A percentile compares a stretch with the other conserved stretches of the same genome.
Conservation (phyloP, 441 rosid genomes). For the Brassica balearica region DNA sequence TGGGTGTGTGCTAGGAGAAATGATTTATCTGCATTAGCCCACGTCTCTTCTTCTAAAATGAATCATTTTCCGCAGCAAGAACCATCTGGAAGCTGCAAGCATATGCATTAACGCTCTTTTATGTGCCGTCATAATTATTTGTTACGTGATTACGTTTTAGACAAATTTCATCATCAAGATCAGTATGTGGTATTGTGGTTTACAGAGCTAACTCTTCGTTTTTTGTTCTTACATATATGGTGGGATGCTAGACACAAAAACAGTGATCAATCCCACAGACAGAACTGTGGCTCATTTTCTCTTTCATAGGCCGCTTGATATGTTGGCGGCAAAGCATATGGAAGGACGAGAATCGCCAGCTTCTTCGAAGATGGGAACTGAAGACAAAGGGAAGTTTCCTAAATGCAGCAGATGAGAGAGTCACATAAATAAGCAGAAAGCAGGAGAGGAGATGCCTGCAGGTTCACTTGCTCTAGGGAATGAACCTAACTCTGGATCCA, state of each 20-base stretch:
- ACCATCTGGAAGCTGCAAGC: constrained; percentile 8
- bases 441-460: constrained; percentile 42
- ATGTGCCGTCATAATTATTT: not conserved
- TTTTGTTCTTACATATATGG: constrained; percentile 46
- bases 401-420: constrained; percentile 45
- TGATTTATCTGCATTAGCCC: not conserved
- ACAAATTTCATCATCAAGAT: not conserved
- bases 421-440: constrained; percentile 45
- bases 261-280: constrained; percentile 90
- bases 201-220: constrained; percentile 31
- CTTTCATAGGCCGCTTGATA: constrained; percentile 75
- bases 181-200: constrained; percentile 22
- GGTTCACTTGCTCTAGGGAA: constrained; percentile 51
- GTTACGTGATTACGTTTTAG: not conserved
- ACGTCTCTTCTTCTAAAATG: not conserved
- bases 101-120: not conserved
- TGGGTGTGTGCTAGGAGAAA: not conserved
- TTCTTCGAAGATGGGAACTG: constrained; percentile 54
- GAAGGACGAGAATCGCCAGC: constrained; percentile 69
- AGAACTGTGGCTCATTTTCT: constrained; percentile 90
- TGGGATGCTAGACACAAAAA: constrained; percentile 64
- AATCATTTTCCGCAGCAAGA: not conserved
- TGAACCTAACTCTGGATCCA: constrained; percentile 52
- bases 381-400: constrained; percentile 44
- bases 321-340: constrained; percentile 53